These are phyloP conservation scores for Eurotiales sp. DNA, from an alignment of 2,329 filamentous ascomycete species.

Conservation along the genomic window DNA sequence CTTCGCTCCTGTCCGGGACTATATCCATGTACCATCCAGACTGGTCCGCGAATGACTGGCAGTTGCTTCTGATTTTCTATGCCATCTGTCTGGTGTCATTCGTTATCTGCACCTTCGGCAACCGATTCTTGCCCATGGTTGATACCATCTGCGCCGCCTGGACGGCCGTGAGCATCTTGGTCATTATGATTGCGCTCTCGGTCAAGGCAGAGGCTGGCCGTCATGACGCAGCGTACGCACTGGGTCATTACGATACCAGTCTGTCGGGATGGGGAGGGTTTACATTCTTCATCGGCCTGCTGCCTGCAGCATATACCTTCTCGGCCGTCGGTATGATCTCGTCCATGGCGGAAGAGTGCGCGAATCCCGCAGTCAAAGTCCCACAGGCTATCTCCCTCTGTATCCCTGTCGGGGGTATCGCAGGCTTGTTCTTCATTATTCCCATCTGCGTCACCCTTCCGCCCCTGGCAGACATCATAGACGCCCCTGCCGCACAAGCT, in stretches of 20 bases:
- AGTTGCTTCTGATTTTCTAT: conserved; percentile 69
- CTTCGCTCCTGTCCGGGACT: conserved; percentile 51
- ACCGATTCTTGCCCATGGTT: conserved; percentile 62
- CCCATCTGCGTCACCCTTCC: conserved; percentile 53
- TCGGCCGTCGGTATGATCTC: conserved; percentile 61
- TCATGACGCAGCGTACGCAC: conserved; percentile 49
- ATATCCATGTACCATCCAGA: conserved; percentile 54
- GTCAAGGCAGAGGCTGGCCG: conserved; percentile 53
- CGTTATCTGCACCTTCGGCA: conserved; percentile 62
- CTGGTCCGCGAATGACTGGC: conserved; percentile 55
- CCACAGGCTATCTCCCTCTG: conserved; percentile 52
- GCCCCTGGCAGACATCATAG: conserved; percentile 42
- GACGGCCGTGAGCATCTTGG: conserved; percentile 54
- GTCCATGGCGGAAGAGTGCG: conserved; percentile 60
- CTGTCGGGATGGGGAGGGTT: conserved; percentile 58
- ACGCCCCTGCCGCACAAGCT: conserved; percentile 46
- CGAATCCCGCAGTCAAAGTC: conserved; percentile 50
- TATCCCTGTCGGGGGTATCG: conserved; percentile 52
- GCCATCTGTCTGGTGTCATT: conserved; percentile 64
- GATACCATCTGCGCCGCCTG: conserved; percentile 57
- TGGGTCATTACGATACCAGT: conserved; percentile 55
- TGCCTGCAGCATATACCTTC: conserved; percentile 58
- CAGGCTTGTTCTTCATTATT: conserved; percentile 55
- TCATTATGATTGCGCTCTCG: conserved; percentile 56
- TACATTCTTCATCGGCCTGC: conserved; percentile 60